Base-by-base conservation (phyloP, 768 basidiomycete genomes). In the Termitomyces titanicus region DNA sequence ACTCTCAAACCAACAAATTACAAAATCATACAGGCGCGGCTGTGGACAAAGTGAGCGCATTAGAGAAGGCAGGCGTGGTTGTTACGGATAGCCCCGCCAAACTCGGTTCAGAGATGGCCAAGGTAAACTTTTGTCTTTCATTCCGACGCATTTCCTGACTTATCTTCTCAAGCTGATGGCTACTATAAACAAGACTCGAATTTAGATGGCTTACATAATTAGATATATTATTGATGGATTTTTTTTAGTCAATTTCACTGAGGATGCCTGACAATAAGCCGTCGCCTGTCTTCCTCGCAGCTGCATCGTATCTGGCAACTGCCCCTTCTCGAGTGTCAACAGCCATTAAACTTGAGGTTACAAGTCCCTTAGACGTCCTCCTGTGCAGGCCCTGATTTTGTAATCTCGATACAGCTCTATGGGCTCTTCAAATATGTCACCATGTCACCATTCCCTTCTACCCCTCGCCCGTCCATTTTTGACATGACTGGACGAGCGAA, bases 71-170 rank as follows among this genome's bases (percentile, higher is more conserved):
- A 37, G 97, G 97, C 56, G 97, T 82, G 27, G 80, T 95, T 63
- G 95, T 99, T 59, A 94, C 93, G 8, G 85, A 94, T 71, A 94
- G 92, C 70, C 97, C 97, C 11, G 95, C 97, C 1, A 88, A 95
- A 76, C 95, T 99, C 70, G 97, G 97, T 48, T 62, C 71, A 35
- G 82, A 91, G 65, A 93, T 99, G 84, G 79, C 94, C 60, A 87
- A 94, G 83, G 95, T 90, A 55, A 55, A 79, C 61, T 20, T 10
- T 13, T 53, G 3, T 20, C 9, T 39, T 22, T 9, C 48, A 40
- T 33, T 29, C 13, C 42, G 12, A 34, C 31, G 47, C 52, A 4
- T 31, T 34, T 35, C n/a, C 57, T 61, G 25, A 59, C 51, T 37
- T n/a, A n/a, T 22, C 46, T 43, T 45, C 9, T n/a, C 17, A 51